A percentile compares a stretch with the other conserved stretches of the same genome.
phyloP scores from a whole-genome alignment of 2,329 filamentous ascomycete species.

The Alternaria incomplexa region DNA sequence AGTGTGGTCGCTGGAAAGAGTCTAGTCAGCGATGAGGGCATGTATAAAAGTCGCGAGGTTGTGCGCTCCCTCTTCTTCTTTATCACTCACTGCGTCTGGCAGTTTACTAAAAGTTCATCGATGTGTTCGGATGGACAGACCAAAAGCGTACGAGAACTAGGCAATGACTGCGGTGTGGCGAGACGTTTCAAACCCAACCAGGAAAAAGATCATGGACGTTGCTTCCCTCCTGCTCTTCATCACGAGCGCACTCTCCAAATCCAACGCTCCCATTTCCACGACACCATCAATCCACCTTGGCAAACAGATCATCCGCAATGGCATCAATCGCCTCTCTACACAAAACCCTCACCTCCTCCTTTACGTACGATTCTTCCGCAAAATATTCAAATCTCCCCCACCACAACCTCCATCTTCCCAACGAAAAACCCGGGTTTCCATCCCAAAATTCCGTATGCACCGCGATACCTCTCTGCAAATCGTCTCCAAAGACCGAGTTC shows the following conservation, averaged over 20 bases:
- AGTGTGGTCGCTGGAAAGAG: neutral
- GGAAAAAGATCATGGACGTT: too few relatives aligned
- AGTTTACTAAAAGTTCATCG: too few relatives aligned
- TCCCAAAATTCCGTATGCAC: neutral
- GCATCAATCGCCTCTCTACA: neutral
- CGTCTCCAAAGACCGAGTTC: neutral
- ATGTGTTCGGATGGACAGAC: too few relatives aligned
- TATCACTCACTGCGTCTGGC: neutral
- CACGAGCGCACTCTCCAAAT: too few relatives aligned
- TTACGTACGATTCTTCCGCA: neutral
- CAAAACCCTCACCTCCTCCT: neutral
- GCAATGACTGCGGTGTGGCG: too few relatives aligned
- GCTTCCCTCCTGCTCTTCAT: too few relatives aligned
- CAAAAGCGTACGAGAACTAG: too few relatives aligned
- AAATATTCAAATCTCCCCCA: accelerated
- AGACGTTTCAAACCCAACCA: too few relatives aligned
- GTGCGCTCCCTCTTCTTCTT: neutral
- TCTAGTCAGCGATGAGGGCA: neutral
- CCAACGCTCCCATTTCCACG: neutral
- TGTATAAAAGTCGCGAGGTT: neutral
- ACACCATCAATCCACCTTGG: neutral
- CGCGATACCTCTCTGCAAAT: neutral
- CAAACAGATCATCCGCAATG: accelerated
- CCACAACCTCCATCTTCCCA: neutral
- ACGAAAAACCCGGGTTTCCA: neutral